Evolutionary conservation across 495 filamentous ascomycete species (phyloP).

Genomic region (Xylaria longipes): DNA sequence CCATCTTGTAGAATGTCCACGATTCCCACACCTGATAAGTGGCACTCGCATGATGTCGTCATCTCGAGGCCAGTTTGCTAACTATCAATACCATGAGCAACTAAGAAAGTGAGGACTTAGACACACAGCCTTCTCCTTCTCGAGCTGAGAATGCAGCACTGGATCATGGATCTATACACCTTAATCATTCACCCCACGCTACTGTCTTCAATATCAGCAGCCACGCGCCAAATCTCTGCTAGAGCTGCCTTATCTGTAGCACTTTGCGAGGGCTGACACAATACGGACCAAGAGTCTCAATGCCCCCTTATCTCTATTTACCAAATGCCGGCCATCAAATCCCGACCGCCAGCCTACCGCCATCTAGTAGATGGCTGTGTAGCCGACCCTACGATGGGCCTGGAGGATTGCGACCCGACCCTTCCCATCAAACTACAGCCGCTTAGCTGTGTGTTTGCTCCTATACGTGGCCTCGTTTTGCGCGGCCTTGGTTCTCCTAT

Average conservation of each 20-base stretch:
- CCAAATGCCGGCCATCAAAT: not conserved
- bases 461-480: not conserved
- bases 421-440: not conserved
- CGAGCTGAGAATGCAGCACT: not conserved
- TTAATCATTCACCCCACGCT: not conserved
- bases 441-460: not conserved
- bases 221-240: not conserved
- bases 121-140: not conserved
- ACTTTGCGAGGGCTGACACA: not conserved
- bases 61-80: not conserved
- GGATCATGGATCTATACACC: not conserved
- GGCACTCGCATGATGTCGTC: not conserved
- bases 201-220: not conserved
- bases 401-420: not conserved
- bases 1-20: not conserved
- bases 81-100: not conserved
- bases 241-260: not conserved
- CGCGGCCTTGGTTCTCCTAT: not conserved
- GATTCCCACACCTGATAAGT: not conserved
- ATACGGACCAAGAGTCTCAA: not conserved
- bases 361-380: not conserved
- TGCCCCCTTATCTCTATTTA: not conserved
- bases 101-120: not conserved
- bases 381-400: not conserved
- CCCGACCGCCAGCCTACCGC: not conserved